Base-by-base conservation (phyloP, 176 grass and related monocot genomes). In the Oryza glaberrima region DNA sequence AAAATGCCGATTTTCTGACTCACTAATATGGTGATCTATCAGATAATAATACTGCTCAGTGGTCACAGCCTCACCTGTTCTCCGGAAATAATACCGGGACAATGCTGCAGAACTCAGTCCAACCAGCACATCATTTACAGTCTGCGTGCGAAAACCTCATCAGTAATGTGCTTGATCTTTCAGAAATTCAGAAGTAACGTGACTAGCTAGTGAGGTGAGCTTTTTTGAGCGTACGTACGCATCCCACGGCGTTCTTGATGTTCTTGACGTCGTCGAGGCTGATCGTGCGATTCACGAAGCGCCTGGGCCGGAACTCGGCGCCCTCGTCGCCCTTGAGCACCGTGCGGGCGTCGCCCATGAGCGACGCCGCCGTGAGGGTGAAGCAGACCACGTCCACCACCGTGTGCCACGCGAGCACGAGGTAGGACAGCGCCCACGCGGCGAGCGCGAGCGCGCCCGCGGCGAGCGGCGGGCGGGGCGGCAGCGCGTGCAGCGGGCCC, bases 61-160 rank as follows among this genome's bases (percentile, higher is more conserved):
- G 13, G 49, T 58, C 54, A 58, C 54, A 58, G 54, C 64, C 76
- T 66, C 67, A 93, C 95, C 90, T 49, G 90, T 86, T 86, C 78
- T 93, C 38, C 92, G 75, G 4, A 90, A 81, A 76, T 92, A 86
- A 54, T 93, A 98, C 70, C 83, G 87, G 49, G 93, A 95, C 44
- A 98, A 45, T 17, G 80, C 91, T 3, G 89, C 85, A 17, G 91
- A 93, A 7, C 87, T 92, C 23, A 95, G 48, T 47, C 95, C 95
- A 12, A 98, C 43, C 40, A 98, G 87, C 65, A 98, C 93, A 87
- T 98, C 95, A 68, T 95, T 98, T 38, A 95, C 65, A 12, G 95
- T 98, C 95, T 98, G 91, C 40, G 67, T 6, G 56, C 19, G 16
- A 23, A 23, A 66, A 51, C 7, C 16, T 58, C 11, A 65, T 41